A percentile compares a stretch with the other conserved stretches of the same genome.
Conservation (phyloP, 1,284 basidiomycete species). For the Marasmius tenuissimus region DNA sequence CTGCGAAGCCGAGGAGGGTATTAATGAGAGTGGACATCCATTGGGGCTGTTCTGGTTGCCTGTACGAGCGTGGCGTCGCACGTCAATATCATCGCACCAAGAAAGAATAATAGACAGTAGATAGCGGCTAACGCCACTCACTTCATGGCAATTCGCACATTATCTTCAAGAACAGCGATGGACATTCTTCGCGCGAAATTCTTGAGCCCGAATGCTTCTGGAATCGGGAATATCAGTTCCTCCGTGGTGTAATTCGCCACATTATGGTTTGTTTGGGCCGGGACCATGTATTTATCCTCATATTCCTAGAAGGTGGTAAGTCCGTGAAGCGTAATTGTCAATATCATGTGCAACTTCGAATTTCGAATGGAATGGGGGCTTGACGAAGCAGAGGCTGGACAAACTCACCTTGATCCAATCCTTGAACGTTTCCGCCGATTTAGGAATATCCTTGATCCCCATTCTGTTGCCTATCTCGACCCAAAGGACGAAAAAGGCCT, state of each 20-base stretch:
- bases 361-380: too few relatives aligned
- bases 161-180: slow-evolving; percentile 37
- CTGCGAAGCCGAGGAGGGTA: slow-evolving; percentile 19
- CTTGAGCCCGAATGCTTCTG: slow-evolving; percentile 35
- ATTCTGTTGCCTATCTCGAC: slow-evolving; percentile 24
- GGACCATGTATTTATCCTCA: slow-evolving; percentile 38
- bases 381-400: not conserved
- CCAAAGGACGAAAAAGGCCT: slow-evolving; percentile 32
- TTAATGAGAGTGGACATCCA: slow-evolving; percentile 27
- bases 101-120: not conserved
- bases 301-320: slow-evolving; percentile 22
- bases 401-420: slow-evolving; percentile 33
- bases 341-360: not conserved
- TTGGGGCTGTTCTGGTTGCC: slow-evolving; percentile 33
- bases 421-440: slow-evolving; percentile 32
- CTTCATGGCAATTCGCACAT: slow-evolving; percentile 44
- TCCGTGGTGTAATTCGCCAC: slow-evolving; percentile 37
- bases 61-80: slow-evolving; percentile 10
- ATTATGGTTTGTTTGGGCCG: slow-evolving; percentile 36
- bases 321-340: too few relatives aligned
- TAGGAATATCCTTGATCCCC: slow-evolving; percentile 42
- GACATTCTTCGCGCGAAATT: slow-evolving; percentile 29
- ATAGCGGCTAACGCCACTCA: slow-evolving; percentile 20
- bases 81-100: not conserved
- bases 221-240: slow-evolving; percentile 36